These are phyloP conservation scores for Ilyonectria robusta DNA, from an alignment of 2,329 filamentous ascomycete species.

Conservation along the genomic window DNA sequence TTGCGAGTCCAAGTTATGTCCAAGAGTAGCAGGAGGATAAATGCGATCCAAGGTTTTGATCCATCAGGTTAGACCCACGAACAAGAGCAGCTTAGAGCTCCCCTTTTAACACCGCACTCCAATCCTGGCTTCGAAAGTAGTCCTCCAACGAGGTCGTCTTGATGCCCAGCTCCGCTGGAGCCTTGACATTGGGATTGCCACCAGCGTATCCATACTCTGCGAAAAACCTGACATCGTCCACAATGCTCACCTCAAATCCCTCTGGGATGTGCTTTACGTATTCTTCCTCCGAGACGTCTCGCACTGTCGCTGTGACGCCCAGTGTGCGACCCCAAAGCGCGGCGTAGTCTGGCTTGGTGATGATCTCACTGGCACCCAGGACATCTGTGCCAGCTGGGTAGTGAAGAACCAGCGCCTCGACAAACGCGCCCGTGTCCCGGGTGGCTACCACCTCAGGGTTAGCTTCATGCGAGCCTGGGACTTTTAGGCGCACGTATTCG, in stretches of 20 bases:
- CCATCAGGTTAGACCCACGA: no score
- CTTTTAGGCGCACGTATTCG: background rate
- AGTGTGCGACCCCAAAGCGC: conserved; percentile 27
- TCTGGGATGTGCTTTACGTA: conserved; percentile 25
- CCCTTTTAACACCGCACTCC: background rate
- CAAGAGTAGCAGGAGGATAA: no score
- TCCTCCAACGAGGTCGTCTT: conserved; percentile 26
- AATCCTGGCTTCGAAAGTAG: conserved; percentile 33
- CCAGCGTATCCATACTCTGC: conserved; percentile 36
- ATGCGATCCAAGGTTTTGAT: no score
- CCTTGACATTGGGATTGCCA: conserved; percentile 20
- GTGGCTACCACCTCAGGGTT: no score
- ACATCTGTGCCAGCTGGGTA: conserved; percentile 30
- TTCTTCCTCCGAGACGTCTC: conserved; percentile 5
- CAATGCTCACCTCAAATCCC: conserved; percentile 8
- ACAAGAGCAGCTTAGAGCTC: no score
- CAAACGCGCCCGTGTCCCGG: conserved; percentile 37
- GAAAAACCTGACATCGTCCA: conserved; percentile 29
- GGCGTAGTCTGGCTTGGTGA: conserved; percentile 27
- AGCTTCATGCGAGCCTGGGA: conserved; percentile 6
- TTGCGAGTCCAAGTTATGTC: no score
- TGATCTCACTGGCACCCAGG: conserved; percentile 24
- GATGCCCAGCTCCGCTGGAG: background rate
- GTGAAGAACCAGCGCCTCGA: conserved; percentile 27
- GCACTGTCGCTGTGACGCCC: conserved; percentile 11